These are phyloP conservation scores for Sporothrix sp. DNA, from an alignment of 2,329 filamentous ascomycete species.

Conservation along the genomic window DNA sequence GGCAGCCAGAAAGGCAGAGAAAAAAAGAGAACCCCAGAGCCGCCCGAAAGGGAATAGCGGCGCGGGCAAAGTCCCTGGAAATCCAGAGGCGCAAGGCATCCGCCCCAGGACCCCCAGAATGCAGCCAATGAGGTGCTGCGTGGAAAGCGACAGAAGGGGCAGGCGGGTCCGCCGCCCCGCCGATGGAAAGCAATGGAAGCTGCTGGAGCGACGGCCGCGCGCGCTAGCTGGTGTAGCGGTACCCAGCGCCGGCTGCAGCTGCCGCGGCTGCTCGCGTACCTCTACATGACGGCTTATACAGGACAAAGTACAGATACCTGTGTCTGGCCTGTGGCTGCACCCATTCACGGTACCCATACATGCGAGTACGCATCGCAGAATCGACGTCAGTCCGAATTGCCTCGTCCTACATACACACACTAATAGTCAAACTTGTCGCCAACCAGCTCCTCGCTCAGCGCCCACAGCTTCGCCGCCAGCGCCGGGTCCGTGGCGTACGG, in stretches of 20 bases:
- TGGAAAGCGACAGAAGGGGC: constrained; percentile 6
- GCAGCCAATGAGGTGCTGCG: background rate
- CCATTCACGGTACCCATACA: too few species aligned
- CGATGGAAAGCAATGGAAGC: constrained; percentile 21
- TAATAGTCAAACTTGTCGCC: constrained; percentile 21
- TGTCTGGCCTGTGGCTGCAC: background rate
- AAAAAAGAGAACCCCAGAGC: background rate
- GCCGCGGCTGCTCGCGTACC: background rate
- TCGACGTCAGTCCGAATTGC: too few species aligned
- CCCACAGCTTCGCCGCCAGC: constrained; percentile 33
- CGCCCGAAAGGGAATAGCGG: background rate
- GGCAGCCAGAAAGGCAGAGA: constrained; percentile 3
- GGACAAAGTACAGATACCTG: background rate
- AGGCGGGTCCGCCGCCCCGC: constrained; percentile 18
- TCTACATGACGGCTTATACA: constrained; percentile 1
- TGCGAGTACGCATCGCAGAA: too few species aligned
- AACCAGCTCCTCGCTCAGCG: constrained; percentile 33
- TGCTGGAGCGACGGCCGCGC: constrained; percentile 16
- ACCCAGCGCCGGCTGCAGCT: background rate
- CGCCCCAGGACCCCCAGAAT: background rate
- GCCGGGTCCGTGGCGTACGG: constrained; percentile 16
- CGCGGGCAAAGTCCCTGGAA: constrained; percentile 1
- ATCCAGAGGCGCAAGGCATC: background rate
- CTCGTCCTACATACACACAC: background rate
- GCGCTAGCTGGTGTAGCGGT: constrained; percentile 10